Conservation (phyloP, 2,329 filamentous ascomycete species). For the Esteya vermicola region DNA sequence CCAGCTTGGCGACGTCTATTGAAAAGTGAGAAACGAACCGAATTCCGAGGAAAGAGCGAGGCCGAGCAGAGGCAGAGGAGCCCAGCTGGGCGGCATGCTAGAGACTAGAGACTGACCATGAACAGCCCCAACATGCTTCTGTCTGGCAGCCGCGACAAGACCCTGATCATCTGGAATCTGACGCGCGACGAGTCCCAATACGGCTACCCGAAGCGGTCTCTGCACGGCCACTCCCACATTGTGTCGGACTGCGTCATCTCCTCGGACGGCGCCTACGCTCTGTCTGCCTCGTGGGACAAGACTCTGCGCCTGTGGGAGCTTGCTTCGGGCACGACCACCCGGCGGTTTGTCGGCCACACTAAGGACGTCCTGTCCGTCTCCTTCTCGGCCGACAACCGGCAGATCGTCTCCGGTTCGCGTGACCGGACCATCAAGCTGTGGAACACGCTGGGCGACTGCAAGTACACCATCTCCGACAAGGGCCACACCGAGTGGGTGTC, state of each 20-base stretch:
- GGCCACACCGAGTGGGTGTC: conserved; percentile 99
- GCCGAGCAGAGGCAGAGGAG: background rate
- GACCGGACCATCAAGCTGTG: conserved; percentile 99
- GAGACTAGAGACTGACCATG: conserved; percentile 13
- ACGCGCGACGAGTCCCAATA: conserved; percentile 97
- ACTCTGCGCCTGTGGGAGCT: conserved; percentile 99
- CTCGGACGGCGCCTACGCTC: conserved; percentile 96
- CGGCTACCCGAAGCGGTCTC: conserved; percentile 97
- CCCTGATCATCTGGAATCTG: conserved; percentile 99
- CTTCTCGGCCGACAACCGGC: conserved; percentile 99
- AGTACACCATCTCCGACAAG: conserved; percentile 99
- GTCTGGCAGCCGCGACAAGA: conserved; percentile 94
- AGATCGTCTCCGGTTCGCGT: conserved; percentile 97
- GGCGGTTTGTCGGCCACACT: conserved; percentile 97
- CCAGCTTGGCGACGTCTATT: conserved; percentile 92
- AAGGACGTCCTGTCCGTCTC: conserved; percentile 99
- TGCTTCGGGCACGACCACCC: conserved; percentile 89
- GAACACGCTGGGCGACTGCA: conserved; percentile 99
- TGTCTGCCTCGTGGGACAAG: conserved; percentile 99
- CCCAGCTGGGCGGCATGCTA: too few species aligned
- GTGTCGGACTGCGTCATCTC: conserved; percentile 99
- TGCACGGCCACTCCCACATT: conserved; percentile 98
- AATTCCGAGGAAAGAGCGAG: background rate
- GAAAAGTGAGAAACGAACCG: conserved; percentile 62
- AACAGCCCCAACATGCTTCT: conserved; percentile 96